Evolutionary conservation across 306 rosid species (phyloP).

Genomic region (Sophora flavescens): DNA sequence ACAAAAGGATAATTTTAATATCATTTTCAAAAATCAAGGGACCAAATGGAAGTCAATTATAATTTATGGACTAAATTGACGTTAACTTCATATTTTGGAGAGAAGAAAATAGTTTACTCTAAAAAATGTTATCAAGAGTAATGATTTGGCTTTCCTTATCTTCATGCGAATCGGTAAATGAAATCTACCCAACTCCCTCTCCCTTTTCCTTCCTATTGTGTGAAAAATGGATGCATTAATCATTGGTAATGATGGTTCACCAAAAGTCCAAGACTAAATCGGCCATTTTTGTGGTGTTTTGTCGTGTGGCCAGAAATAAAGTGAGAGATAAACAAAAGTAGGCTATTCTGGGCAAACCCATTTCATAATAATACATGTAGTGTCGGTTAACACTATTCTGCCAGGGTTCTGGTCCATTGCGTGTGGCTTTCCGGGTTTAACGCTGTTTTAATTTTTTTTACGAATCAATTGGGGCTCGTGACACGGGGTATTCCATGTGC

Average conservation of each 20-base stretch:
- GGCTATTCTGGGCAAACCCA: background rate
- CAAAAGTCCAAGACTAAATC: background rate
- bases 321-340: background rate
- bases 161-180: background rate
- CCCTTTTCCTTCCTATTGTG: background rate
- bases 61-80: no score
- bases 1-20: background rate
- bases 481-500: no score
- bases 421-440: no score
- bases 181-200: background rate
- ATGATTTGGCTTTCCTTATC: background rate
- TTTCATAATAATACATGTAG: no score
- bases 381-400: no score
- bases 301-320: background rate
- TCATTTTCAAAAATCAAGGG: no score
- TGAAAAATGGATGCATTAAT: background rate
- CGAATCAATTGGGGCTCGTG: no score
- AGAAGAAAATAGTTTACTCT: no score
- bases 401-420: no score
- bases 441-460: no score
- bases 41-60: no score
- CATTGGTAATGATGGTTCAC: slow-evolving; percentile 17
- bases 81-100: no score
- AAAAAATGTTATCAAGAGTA: background rate
- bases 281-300: background rate